These are phyloP conservation scores for Funneliformis geosporum DNA, from an alignment of 192 early-diverging fungal species.

Conservation along the genomic window DNA sequence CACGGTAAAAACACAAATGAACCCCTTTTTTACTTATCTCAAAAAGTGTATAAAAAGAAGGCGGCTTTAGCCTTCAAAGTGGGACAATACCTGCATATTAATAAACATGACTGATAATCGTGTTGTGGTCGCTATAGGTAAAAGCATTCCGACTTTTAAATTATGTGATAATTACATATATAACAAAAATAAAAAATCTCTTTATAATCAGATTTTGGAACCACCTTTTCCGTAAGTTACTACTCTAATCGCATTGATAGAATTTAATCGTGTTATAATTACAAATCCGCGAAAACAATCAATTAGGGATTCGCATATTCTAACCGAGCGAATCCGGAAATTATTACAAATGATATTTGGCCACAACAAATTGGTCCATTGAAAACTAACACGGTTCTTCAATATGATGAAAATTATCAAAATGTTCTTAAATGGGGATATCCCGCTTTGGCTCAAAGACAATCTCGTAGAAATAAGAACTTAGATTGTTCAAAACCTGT, in stretches of 20 bases:
- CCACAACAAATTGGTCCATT: background rate
- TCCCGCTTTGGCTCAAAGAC: background rate
- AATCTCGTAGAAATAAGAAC: background rate
- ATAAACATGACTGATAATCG: background rate
- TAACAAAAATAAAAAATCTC: too few relatives aligned
- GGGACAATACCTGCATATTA: too few relatives aligned
- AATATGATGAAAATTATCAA: background rate
- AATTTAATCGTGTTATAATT: too few relatives aligned
- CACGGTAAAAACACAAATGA: too few relatives aligned
- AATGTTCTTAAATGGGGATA: constrained; percentile 1
- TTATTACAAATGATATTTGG: constrained; percentile 18
- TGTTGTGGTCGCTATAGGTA: constrained; percentile 11
- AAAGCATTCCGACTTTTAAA: background rate
- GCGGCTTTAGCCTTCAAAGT: too few relatives aligned
- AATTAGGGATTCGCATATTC: background rate
- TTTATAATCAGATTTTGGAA: background rate
- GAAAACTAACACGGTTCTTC: constrained; percentile 12
- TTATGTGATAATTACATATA: background rate
- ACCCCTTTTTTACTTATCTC: too few relatives aligned
- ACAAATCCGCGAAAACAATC: background rate
- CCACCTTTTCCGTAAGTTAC: constrained; percentile 6
- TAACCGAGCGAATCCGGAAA: background rate
- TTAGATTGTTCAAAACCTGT: background rate
- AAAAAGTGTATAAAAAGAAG: too few relatives aligned
- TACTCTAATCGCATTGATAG: background rate